A percentile compares a stretch with the other conserved stretches of the same genome.
Conservation (phyloP, 345 rosid genomes). For the Euphorbia lathyris region DNA sequence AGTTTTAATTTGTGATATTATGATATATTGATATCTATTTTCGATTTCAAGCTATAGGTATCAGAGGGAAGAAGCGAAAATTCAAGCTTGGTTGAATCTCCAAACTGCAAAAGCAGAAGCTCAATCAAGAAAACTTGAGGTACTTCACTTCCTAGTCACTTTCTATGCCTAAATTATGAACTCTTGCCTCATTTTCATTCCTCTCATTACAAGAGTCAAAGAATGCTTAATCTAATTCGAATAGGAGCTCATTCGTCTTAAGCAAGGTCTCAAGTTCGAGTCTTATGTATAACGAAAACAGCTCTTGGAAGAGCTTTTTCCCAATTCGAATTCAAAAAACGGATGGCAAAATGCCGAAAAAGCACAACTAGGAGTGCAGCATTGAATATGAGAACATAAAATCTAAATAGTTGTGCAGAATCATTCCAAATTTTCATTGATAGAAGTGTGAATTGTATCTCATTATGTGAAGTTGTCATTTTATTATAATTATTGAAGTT, state of each 20-base stretch:
- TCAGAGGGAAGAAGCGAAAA: conserved; percentile 91
- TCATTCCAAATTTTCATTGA: neutral
- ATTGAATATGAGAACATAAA: neutral
- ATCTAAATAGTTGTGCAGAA: neutral
- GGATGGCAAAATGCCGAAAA: neutral
- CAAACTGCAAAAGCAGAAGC: conserved; percentile 98
- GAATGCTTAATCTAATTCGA: no score
- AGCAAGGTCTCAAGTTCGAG: no score
- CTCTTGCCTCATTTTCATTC: neutral
- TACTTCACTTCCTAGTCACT: conserved; percentile 21
- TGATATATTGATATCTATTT: neutral
- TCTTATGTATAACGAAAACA: no score
- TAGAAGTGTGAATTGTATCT: neutral
- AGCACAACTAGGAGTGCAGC: neutral
- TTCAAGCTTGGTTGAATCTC: conserved; percentile 92
- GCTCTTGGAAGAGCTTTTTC: no score
- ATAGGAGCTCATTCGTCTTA: no score
- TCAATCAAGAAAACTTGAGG: conserved; percentile 90
- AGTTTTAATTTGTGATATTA: neutral
- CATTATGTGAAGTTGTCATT: neutral
- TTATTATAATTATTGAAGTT: neutral
- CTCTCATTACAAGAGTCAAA: neutral
- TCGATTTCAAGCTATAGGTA: conserved; percentile 44
- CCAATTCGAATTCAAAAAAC: neutral
- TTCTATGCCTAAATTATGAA: neutral